Percentiles rank a stretch among this genome's conserved stretches.
These are phyloP conservation scores for Sphaceloma murrayae DNA, from an alignment of 2,329 filamentous ascomycete species.

Conservation along the genomic window DNA sequence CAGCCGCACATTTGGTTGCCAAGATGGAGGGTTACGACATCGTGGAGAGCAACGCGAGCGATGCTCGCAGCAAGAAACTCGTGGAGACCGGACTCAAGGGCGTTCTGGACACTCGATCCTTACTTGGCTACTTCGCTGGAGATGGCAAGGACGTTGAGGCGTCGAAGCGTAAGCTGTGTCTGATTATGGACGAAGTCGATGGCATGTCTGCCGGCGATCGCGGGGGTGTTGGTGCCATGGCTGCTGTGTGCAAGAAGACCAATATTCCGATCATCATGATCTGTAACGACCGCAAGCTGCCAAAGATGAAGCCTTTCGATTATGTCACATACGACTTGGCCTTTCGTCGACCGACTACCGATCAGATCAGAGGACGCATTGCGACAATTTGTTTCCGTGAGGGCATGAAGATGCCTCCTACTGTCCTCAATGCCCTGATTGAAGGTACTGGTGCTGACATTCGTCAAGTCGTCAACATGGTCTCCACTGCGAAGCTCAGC, in stretches of 20 bases:
- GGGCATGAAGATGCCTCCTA: conserved; percentile 70
- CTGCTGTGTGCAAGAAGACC: conserved; percentile 90
- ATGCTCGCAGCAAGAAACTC: conserved; percentile 89
- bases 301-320: conserved; percentile 98
- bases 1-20: conserved; percentile 86
- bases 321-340: conserved; percentile 71
- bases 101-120: conserved; percentile 84
- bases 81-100: conserved; percentile 83
- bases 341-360: conserved; percentile 81
- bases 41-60: conserved; percentile 90
- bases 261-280: conserved; percentile 93
- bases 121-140: conserved; percentile 80
- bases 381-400: conserved; percentile 94
- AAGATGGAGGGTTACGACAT: conserved; percentile 90
- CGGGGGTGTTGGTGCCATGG: conserved; percentile 87
- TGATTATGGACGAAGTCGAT: conserved; percentile 99
- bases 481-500: conserved; percentile 86
- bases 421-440: conserved; percentile 84
- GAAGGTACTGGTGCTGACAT: conserved; percentile 95
- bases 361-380: conserved; percentile 83
- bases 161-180: conserved; percentile 81
- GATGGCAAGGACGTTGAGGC: conserved; percentile 71
- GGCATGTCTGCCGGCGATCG: conserved; percentile 97
- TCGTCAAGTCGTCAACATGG: conserved; percentile 97
- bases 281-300: conserved; percentile 85